A percentile compares a stretch with the other conserved stretches of the same genome.
Evolutionary conservation across 176 grass and related monocot genomes (phyloP).

Genomic region (Typha latifolia): DNA sequence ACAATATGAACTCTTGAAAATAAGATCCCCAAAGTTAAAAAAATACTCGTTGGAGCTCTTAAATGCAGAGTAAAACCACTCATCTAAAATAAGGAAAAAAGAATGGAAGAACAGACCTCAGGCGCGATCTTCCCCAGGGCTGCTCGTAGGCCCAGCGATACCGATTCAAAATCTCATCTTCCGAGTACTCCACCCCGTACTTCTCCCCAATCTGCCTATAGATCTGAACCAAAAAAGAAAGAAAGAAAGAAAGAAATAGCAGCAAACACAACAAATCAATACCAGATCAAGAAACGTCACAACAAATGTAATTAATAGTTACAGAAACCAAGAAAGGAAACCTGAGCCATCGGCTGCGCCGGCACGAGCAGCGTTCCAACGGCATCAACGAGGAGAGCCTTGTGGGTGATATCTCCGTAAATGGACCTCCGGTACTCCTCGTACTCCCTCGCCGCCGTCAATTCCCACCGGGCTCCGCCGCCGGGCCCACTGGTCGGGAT

Average conservation of each 20-base stretch:
- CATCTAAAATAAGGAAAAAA: not conserved
- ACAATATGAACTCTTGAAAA: not conserved
- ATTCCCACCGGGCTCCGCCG: conserved; percentile 35
- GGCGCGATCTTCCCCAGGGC: conserved; percentile 79
- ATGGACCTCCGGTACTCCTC: conserved; percentile 80
- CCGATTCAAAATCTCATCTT: conserved; percentile 74
- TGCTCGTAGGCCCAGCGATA: conserved; percentile 62
- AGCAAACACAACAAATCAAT: no score
- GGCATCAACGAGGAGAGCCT: conserved; percentile 86
- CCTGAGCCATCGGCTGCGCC: conserved; percentile 95
- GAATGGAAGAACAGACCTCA: conserved; percentile 42
- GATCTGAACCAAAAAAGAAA: conserved; percentile 33
- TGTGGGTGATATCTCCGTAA: conserved; percentile 94
- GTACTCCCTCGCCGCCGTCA: conserved; percentile 63
- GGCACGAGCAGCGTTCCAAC: conserved; percentile 86
- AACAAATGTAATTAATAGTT: not conserved
- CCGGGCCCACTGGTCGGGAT: not conserved
- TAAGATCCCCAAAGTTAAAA: not conserved
- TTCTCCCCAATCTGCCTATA: conserved; percentile 76
- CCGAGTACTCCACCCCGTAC: conserved; percentile 80
- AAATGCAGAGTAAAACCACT: no score
- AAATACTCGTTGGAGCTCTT: no score
- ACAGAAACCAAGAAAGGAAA: conserved; percentile 4
- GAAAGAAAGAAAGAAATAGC: conserved; percentile 2
- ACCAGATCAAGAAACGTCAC: conserved; percentile 1